These are phyloP conservation scores for Leersia perrieri DNA, from an alignment of 176 grass and related monocot species.

Conservation along the genomic window DNA sequence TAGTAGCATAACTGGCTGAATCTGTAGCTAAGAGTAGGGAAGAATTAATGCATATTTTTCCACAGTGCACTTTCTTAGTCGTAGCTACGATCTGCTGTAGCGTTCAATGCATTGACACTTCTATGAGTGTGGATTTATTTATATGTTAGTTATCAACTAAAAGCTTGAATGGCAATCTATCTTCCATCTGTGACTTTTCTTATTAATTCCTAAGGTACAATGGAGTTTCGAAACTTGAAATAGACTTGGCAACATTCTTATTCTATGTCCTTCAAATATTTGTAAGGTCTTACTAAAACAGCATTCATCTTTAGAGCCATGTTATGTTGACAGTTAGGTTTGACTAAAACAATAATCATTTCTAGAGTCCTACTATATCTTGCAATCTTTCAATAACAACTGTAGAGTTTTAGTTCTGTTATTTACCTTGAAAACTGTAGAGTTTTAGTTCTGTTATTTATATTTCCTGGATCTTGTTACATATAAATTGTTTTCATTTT, in stretches of 20 bases:
- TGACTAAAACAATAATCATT: background rate
- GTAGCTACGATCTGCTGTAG: background rate
- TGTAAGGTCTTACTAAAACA: background rate
- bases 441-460: background rate
- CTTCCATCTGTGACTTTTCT: background rate
- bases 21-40: slow-evolving; percentile 3
- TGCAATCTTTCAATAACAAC: background rate
- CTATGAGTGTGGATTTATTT: background rate
- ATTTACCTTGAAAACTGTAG: background rate
- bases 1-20: background rate
- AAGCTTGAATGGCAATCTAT: background rate
- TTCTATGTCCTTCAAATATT: background rate
- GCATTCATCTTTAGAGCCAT: background rate
- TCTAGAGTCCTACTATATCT: background rate
- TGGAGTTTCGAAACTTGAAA: background rate
- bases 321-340: background rate
- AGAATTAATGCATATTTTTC: background rate
- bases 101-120: background rate
- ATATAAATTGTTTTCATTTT: background rate
- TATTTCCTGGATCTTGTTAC: background rate
- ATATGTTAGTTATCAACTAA: background rate
- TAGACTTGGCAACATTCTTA: background rate
- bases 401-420: background rate
- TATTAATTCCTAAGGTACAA: background rate
- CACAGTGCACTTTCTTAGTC: background rate